A percentile compares a stretch with the other conserved stretches of the same genome.
These are phyloP conservation scores for Paraconiothyrium brasiliense DNA, from an alignment of 2,329 filamentous ascomycete genomes.

Conservation along the genomic window DNA sequence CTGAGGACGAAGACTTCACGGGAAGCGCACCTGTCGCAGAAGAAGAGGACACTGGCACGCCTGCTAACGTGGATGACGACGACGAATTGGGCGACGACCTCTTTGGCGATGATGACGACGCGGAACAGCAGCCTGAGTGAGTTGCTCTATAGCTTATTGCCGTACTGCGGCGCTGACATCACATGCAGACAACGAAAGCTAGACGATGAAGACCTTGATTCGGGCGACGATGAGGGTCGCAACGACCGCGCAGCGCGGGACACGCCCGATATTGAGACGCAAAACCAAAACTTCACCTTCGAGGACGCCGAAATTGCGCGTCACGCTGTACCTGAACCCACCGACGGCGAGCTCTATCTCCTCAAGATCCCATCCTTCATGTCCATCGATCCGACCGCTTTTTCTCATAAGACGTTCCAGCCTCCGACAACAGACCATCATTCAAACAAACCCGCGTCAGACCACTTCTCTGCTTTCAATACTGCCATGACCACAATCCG, in stretches of 20 bases:
- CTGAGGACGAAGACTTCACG: conserved; percentile 46
- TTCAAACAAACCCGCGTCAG: conserved; percentile 54
- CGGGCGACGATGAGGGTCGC: conserved; percentile 69
- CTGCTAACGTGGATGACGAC: conserved; percentile 52
- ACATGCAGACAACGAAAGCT: conserved; percentile 57
- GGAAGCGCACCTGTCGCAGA: conserved; percentile 42
- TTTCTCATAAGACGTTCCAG: conserved; percentile 72
- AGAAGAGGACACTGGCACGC: conserved; percentile 40
- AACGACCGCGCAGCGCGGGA: conserved; percentile 65
- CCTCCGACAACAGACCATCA: conserved; percentile 69
- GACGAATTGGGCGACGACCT: conserved; percentile 57
- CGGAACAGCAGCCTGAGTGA: conserved; percentile 42
- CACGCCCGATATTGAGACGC: conserved; percentile 57
- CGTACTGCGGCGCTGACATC: conserved; percentile 26
- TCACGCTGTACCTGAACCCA: conserved; percentile 75
- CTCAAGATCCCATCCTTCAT: conserved; percentile 78
- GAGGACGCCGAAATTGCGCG: conserved; percentile 72
- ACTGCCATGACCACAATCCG: conserved; percentile 74
- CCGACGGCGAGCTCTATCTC: conserved; percentile 76
- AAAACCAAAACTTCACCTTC: conserved; percentile 65
- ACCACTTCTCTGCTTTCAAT: conserved; percentile 67
- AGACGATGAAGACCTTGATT: conserved; percentile 70
- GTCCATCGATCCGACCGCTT: conserved; percentile 73
- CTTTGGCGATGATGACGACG: conserved; percentile 49
- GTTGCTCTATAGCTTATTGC: conserved; percentile 34